Conservation (phyloP, 2,329 filamentous ascomycete genomes). For the Dendrostoma leiphaemia region DNA sequence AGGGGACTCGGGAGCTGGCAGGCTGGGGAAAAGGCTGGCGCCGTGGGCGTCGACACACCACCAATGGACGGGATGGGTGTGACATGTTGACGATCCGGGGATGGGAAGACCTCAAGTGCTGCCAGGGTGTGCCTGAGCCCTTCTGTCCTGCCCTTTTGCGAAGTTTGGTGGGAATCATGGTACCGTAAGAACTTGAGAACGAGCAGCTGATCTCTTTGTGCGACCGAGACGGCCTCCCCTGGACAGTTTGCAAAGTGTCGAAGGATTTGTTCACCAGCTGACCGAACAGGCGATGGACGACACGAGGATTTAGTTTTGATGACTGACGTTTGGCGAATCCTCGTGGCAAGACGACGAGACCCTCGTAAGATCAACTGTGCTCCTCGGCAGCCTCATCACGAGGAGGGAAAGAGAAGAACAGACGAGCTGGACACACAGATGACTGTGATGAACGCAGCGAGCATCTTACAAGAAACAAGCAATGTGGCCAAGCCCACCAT, state of each 20-base stretch:
- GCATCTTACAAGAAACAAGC: background rate
- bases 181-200: background rate
- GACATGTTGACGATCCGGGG: conserved; percentile 1
- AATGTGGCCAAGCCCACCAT: background rate
- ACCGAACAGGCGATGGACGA: conserved; percentile 7
- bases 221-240: background rate
- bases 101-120: background rate
- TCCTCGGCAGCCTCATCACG: background rate
- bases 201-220: background rate
- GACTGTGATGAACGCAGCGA: too few species aligned
- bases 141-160: too few species aligned
- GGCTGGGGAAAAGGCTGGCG: background rate
- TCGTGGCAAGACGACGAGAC: background rate
- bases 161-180: background rate
- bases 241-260: background rate
- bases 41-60: background rate
- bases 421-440: too few species aligned
- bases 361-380: too few species aligned
- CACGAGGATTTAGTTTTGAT: background rate
- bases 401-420: background rate
- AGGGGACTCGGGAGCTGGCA: too few species aligned
- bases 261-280: conserved; percentile 3
- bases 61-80: conserved; percentile 2
- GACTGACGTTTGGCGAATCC: background rate
- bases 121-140: background rate